These are phyloP conservation scores for Priceomyces melissophilus DNA, from an alignment of 805 yeast genomes.

Conservation along the genomic window DNA sequence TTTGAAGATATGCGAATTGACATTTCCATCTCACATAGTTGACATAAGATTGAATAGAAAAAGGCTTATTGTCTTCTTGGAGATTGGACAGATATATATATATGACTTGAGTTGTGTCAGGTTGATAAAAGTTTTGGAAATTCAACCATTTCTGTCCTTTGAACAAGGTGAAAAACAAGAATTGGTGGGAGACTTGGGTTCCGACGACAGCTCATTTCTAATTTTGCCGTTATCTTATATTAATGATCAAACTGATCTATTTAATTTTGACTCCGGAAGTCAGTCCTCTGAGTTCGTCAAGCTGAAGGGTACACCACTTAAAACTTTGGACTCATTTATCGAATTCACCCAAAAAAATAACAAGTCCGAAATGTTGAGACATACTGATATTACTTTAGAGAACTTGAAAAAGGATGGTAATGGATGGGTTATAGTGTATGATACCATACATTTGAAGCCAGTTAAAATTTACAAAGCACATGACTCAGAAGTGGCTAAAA, in stretches of 20 bases:
- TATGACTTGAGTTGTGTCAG: constrained; percentile 91
- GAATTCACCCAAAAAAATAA: constrained; percentile 24
- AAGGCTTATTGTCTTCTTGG: constrained; percentile 70
- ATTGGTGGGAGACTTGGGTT: constrained; percentile 35
- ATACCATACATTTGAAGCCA: constrained; percentile 31
- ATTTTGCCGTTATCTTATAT: constrained; percentile 31
- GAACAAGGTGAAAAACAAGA: constrained; percentile 7
- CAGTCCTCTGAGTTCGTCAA: constrained; percentile 7
- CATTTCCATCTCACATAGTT: constrained; percentile 74
- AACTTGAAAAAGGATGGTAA: constrained; percentile 23
- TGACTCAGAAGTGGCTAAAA: constrained; percentile 30
- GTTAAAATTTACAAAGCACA: constrained; percentile 38
- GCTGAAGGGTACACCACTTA: constrained; percentile 17
- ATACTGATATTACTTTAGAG: constrained; percentile 18
- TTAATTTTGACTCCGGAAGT: constrained; percentile 15
- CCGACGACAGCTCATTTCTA: constrained; percentile 33
- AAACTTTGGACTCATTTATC: constrained; percentile 17
- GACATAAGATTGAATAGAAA: constrained; percentile 78
- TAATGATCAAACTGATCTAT: constrained; percentile 29
- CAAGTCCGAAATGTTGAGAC: constrained; percentile 9
- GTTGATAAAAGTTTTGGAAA: constrained; percentile 47
- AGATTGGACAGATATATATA: constrained; percentile 73
- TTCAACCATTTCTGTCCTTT: constrained; percentile 11
- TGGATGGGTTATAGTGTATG: constrained; percentile 42
- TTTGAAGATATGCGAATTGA: constrained; percentile 73